Evolutionary conservation across 2,329 filamentous ascomycete species (phyloP).

Genomic region (Fonsecaea pedrosoi): DNA sequence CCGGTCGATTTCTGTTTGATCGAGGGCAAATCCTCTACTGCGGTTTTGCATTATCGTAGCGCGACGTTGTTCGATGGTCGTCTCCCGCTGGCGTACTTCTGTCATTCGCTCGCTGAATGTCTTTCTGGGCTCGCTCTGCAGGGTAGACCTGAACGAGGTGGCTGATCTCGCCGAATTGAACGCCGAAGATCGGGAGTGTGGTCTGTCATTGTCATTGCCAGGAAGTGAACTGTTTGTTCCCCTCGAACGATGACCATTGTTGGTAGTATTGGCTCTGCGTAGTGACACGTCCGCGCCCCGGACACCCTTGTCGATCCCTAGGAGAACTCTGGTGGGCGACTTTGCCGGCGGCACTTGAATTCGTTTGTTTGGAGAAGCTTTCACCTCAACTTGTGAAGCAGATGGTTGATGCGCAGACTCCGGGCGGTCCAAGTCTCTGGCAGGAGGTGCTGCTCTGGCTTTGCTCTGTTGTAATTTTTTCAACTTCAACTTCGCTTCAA

Average conservation of each 20-base stretch:
- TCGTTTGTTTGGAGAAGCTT: constrained; percentile 70
- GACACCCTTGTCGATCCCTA: constrained; percentile 90
- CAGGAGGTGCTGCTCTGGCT: constrained; percentile 51
- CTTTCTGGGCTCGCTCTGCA: constrained; percentile 47
- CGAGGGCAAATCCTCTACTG: constrained; percentile 52
- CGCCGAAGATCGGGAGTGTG: constrained; percentile 37
- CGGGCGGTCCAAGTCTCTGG: constrained; percentile 17
- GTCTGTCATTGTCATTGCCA: constrained; percentile 22
- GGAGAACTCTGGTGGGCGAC: constrained; percentile 78
- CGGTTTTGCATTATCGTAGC: constrained; percentile 49
- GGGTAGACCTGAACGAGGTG: constrained; percentile 13
- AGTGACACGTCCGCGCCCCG: constrained; percentile 82
- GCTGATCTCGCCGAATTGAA: constrained; percentile 37
- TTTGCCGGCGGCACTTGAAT: constrained; percentile 61
- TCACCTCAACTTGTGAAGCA: constrained; percentile 69
- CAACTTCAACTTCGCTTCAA: constrained; percentile 84
- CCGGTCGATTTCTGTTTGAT: constrained; percentile 52
- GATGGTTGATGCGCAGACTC: constrained; percentile 40
- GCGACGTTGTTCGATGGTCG: constrained; percentile 47
- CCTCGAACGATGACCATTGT: constrained; percentile 16
- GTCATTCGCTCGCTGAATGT: constrained; percentile 87
- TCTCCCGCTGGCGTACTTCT: constrained; percentile 62
- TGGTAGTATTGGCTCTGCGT: constrained; percentile 65
- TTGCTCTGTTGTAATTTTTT: constrained; percentile 79
- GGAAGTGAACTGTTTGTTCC: constrained; percentile 12